Percentiles rank a stretch among this genome's conserved stretches.
These are phyloP conservation scores for Tetrahymena borealis DNA, from an alignment of 73 alveolate genomes.

Conservation along the genomic window DNA sequence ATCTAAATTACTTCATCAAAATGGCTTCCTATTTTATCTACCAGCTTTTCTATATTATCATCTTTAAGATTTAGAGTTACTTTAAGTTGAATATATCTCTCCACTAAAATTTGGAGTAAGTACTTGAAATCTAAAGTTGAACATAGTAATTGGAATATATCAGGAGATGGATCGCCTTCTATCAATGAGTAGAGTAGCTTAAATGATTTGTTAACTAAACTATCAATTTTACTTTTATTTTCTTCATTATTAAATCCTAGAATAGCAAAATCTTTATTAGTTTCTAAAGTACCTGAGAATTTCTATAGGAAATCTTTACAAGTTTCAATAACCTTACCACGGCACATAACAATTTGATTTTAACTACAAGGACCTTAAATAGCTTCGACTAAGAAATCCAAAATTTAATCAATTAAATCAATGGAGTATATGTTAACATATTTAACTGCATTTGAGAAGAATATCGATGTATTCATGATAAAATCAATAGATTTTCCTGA, in stretches of 20 bases:
- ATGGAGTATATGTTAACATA: constrained; percentile 71
- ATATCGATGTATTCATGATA: constrained; percentile 32
- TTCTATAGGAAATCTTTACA: constrained; percentile 50
- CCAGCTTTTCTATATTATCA: not conserved
- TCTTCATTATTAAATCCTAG: constrained; percentile 43
- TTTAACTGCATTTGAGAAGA: constrained; percentile 40
- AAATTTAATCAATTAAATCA: constrained; percentile 57
- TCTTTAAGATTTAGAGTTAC: not conserved
- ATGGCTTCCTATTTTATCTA: not conserved
- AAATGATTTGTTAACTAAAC: constrained; percentile 43
- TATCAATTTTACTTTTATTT: constrained; percentile 22
- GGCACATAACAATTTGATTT: constrained; percentile 55
- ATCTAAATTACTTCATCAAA: not conserved
- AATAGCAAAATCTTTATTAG: not conserved
- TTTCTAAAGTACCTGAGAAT: constrained; percentile 14
- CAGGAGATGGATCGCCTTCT: constrained; percentile 56
- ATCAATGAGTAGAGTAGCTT: constrained; percentile 47
- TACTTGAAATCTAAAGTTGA: constrained; percentile 17
- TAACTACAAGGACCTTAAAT: constrained; percentile 87
- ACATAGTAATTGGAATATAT: constrained; percentile 21
- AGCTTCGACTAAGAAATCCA: constrained; percentile 73
- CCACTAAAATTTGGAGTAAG: not conserved
- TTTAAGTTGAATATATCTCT: not conserved
- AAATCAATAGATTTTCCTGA: constrained; percentile 58
- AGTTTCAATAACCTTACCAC: constrained; percentile 60